Percentiles rank a stretch among this genome's conserved stretches.
Conservation (phyloP, 1,284 basidiomycete species). For the Ustilago trichophora region DNA sequence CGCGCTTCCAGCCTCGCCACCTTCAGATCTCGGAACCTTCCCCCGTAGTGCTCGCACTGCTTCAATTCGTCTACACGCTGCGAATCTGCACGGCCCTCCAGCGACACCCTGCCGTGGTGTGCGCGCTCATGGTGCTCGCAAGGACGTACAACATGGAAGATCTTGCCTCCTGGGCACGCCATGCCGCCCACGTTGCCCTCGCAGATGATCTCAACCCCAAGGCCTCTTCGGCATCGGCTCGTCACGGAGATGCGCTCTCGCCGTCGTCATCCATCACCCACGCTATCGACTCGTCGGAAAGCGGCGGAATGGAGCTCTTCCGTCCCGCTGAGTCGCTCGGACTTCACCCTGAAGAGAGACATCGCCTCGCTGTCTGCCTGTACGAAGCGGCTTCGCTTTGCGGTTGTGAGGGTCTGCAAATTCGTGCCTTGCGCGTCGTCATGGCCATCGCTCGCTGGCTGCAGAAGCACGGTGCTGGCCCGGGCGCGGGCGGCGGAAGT, state of each 20-base stretch:
- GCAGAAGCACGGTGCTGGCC: constrained; percentile 43
- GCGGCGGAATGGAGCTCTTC: constrained; percentile 52
- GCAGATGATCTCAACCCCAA: constrained; percentile 50
- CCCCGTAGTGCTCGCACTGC: constrained; percentile 83
- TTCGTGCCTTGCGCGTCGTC: constrained; percentile 70
- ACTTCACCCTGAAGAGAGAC: constrained; percentile 72
- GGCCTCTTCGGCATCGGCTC: constrained; percentile 8
- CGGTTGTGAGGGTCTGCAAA: constrained; percentile 84
- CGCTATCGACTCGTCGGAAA: constrained; percentile 22
- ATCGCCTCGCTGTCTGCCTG: constrained; percentile 84
- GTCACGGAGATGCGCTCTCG: constrained; percentile 21
- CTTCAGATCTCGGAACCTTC: constrained; percentile 87
- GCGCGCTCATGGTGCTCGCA: constrained; percentile 83
- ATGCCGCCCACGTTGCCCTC: constrained; percentile 79
- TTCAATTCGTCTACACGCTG: constrained; percentile 91
- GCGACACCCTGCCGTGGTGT: constrained; percentile 85
- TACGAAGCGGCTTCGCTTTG: constrained; percentile 93
- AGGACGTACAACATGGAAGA: constrained; percentile 83
- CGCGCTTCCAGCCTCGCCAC: constrained; percentile 78
- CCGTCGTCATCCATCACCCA: constrained; percentile 24
- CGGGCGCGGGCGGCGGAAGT: constrained; percentile 18
- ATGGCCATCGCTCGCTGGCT: constrained; percentile 54
- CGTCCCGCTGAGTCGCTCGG: constrained; percentile 48
- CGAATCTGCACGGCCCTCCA: constrained; percentile 87
- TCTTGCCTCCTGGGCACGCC: constrained; percentile 80